Evolutionary conservation across 2,329 filamentous ascomycete species (phyloP).

Genomic region (Blumeria hordei): DNA sequence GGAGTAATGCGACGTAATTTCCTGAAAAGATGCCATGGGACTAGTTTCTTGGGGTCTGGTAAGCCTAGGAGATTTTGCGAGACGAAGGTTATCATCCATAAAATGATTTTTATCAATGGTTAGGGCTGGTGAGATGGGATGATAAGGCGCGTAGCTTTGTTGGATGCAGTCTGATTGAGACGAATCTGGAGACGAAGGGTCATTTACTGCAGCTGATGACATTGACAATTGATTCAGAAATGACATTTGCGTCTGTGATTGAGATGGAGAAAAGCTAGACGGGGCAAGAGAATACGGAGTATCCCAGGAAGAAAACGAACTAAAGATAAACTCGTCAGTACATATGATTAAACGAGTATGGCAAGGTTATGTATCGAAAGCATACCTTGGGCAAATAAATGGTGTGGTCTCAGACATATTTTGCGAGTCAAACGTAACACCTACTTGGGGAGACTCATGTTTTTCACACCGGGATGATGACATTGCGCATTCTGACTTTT

Average conservation of each 20-base stretch:
- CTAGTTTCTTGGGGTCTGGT: conserved; percentile 9
- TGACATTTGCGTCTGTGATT: neutral
- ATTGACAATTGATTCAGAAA: neutral
- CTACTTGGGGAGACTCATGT: conserved; percentile 12
- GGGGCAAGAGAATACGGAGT: neutral
- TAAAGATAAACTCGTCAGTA: neutral
- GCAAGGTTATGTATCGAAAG: conserved; percentile 4
- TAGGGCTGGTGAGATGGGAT: conserved; percentile 3
- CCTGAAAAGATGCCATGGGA: conserved; percentile 6
- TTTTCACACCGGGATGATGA: conserved; percentile 3
- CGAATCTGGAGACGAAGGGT: conserved; percentile 8
- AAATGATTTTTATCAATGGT: conserved; percentile 6
- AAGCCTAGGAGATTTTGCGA: conserved; percentile 14
- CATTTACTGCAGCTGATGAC: conserved; percentile 9
- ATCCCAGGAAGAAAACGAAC: neutral
- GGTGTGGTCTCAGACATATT: conserved; percentile 8
- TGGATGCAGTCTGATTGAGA: conserved; percentile 3
- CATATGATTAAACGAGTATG: neutral
- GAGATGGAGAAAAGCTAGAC: neutral
- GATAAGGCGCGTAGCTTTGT: conserved; percentile 7
- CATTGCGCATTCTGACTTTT: conserved; percentile 9
- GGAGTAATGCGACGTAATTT: conserved; percentile 1
- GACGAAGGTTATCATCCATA: conserved; percentile 13
- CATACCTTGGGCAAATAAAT: conserved; percentile 12
- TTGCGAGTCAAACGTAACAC: conserved; percentile 14